Evolutionary conservation across 2,329 filamentous ascomycete species (phyloP).

Genomic region (Penicillium olsonii): DNA sequence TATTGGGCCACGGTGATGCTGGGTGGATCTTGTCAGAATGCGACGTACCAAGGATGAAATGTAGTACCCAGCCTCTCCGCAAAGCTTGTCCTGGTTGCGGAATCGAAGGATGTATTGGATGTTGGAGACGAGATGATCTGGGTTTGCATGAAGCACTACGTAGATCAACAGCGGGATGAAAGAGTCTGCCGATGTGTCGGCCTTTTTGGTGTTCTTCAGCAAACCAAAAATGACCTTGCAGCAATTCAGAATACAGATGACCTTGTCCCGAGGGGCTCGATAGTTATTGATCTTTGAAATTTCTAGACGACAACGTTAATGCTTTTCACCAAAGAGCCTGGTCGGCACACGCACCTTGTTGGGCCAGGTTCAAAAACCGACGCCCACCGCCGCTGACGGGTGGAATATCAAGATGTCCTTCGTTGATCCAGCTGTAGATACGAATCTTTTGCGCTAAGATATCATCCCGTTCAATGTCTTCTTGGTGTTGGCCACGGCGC

Average conservation of each 20-base stretch:
- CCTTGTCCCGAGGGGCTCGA: conserved; percentile 94
- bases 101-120: conserved; percentile 98
- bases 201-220: conserved; percentile 82
- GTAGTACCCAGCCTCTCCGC: conserved; percentile 97
- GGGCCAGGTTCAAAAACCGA: conserved; percentile 83
- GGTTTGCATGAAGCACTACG: conserved; percentile 90
- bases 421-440: conserved; percentile 92
- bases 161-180: conserved; percentile 96
- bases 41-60: conserved; percentile 78
- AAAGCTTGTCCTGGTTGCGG: conserved; percentile 94
- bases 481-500: conserved; percentile 92
- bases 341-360: conserved; percentile 65
- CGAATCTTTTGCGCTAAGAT: conserved; percentile 95
- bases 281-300: conserved; percentile 96
- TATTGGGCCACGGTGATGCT: not conserved
- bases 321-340: not conserved
- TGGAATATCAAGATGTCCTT: conserved; percentile 91
- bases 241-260: conserved; percentile 96
- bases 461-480: conserved; percentile 95
- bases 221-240: conserved; percentile 99
- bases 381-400: conserved; percentile 80
- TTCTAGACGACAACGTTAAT: conserved; percentile 57
- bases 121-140: conserved; percentile 93
- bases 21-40: not conserved
- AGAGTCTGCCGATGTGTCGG: conserved; percentile 89